phyloP scores from a whole-genome alignment of 352 stramenopile genomes.

The Saprolegnia parasitica region DNA sequence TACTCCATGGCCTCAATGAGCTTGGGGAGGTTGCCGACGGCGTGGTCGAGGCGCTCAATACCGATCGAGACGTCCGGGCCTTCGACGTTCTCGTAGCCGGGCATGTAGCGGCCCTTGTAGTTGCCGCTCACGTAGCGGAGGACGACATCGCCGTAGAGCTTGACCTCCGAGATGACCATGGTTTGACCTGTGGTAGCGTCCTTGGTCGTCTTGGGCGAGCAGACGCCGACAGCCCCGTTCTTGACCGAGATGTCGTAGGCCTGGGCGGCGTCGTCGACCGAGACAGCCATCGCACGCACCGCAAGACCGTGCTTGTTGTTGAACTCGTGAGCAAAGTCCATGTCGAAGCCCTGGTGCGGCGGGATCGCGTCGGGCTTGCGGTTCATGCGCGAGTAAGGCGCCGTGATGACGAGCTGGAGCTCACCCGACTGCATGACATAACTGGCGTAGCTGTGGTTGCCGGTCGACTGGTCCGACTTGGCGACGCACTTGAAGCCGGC shows the following conservation, averaged over 20 bases:
- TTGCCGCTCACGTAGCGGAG: slow-evolving; percentile 79
- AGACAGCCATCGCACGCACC: slow-evolving; percentile 73
- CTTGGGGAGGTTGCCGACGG: slow-evolving; percentile 88
- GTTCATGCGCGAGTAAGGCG: slow-evolving; percentile 74
- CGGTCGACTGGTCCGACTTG: slow-evolving; percentile 84
- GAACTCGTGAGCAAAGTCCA: slow-evolving; percentile 62
- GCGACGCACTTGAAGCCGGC: slow-evolving; percentile 76
- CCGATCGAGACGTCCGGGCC: slow-evolving; percentile 57
- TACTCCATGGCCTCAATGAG: slow-evolving; percentile 80
- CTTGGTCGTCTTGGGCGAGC: slow-evolving; percentile 49
- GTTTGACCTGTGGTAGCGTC: slow-evolving; percentile 57
- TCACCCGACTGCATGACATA: slow-evolving; percentile 82
- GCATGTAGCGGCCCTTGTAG: slow-evolving; percentile 68
- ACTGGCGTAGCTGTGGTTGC: slow-evolving; percentile 79
- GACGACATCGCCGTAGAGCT: slow-evolving; percentile 86
- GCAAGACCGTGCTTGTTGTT: slow-evolving; percentile 75
- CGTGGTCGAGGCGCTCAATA: slow-evolving; percentile 85
- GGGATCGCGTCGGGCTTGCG: slow-evolving; percentile 38
- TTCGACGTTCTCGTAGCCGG: slow-evolving; percentile 59
- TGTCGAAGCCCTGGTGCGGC: slow-evolving; percentile 36
- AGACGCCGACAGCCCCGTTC: slow-evolving; percentile 59
- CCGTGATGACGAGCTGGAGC: slow-evolving; percentile 83
- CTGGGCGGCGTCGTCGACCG: slow-evolving; percentile 63
- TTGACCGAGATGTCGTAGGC: slow-evolving; percentile 74
- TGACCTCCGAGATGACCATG: slow-evolving; percentile 68